A percentile compares a stretch with the other conserved stretches of the same genome.
phyloP scores from a whole-genome alignment of 805 yeast genomes.

The Yamadazyma ubonensis region DNA sequence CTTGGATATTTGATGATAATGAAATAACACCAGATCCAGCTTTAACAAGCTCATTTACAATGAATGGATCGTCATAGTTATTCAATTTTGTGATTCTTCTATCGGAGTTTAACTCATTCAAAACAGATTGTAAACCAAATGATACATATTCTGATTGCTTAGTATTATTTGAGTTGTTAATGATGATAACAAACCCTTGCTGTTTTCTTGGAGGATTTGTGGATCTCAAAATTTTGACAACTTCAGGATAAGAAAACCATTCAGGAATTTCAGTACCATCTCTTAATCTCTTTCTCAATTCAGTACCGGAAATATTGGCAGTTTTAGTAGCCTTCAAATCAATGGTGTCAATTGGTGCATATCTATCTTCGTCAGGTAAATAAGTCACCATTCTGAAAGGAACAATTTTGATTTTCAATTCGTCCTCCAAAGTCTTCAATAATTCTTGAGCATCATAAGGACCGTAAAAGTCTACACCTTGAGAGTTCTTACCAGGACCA shows the following conservation, averaged over 20 bases:
- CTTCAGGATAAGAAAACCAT: slow-evolving; percentile 98
- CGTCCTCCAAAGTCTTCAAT: slow-evolving; percentile 71
- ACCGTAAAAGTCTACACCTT: slow-evolving; percentile 92
- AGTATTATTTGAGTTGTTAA: slow-evolving; percentile 55
- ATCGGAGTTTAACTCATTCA: slow-evolving; percentile 85
- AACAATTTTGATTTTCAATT: slow-evolving; percentile 78
- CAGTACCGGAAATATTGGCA: slow-evolving; percentile 91
- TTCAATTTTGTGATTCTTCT: slow-evolving; percentile 68
- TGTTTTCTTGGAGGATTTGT: slow-evolving; percentile 86
- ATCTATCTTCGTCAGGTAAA: slow-evolving; percentile 91
- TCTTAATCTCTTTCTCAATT: slow-evolving; percentile 81
- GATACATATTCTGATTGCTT: slow-evolving; percentile 50
- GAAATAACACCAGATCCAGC: slow-evolving; percentile 88
- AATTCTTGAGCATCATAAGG: slow-evolving; percentile 95
- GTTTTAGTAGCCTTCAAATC: slow-evolving; percentile 72
- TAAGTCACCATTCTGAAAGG: slow-evolving; percentile 97
- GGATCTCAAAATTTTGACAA: slow-evolving; percentile 85
- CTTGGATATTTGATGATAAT: slow-evolving; percentile 15
- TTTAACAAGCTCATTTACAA: slow-evolving; percentile 72
- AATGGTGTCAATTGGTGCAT: slow-evolving; percentile 92
- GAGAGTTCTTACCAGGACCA: slow-evolving; percentile 86
- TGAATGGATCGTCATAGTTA: slow-evolving; percentile 46
- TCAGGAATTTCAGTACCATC: slow-evolving; percentile 88
- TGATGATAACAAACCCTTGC: slow-evolving; percentile 83
- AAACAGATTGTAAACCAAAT: slow-evolving; percentile 82